Evolutionary conservation across 345 rosid genomes (phyloP).

Genomic region (Brassica napus): DNA sequence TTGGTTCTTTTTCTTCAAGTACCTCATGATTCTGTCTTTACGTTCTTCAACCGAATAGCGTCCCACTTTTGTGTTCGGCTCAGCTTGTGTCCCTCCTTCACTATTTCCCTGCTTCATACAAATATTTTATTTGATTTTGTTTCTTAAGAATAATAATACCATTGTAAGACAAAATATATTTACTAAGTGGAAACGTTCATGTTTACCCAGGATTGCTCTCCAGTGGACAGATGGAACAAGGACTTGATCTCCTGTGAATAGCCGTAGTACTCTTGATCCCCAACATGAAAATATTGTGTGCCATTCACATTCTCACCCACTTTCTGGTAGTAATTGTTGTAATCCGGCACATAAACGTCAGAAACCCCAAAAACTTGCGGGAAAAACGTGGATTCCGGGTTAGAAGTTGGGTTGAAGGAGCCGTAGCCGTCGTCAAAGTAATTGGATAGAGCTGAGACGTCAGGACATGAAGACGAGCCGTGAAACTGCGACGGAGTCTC

Average conservation of each 20-base stretch:
- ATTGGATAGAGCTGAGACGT: slow-evolving; percentile 27
- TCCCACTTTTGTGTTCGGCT: slow-evolving; percentile 55
- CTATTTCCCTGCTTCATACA: slow-evolving; percentile 43
- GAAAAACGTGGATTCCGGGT: slow-evolving; percentile 27
- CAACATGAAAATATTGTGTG: slow-evolving; percentile 36
- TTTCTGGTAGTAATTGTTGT: slow-evolving; percentile 37
- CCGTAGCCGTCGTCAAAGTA: slow-evolving; percentile 28
- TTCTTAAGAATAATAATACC: background rate
- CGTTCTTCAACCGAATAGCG: slow-evolving; percentile 83
- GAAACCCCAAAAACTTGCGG: slow-evolving; percentile 41
- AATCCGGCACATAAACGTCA: slow-evolving; percentile 41
- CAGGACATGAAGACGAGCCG: slow-evolving; percentile 32
- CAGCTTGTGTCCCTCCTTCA: slow-evolving; percentile 47
- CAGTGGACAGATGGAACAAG: slow-evolving; percentile 34
- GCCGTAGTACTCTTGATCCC: slow-evolving; percentile 54
- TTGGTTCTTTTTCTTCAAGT: slow-evolving; percentile 85
- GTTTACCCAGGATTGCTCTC: slow-evolving; percentile 48
- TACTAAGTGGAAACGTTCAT: background rate
- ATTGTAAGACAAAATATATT: background rate
- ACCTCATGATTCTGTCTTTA: slow-evolving; percentile 77
- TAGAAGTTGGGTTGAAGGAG: slow-evolving; percentile 22
- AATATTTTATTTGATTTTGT: background rate
- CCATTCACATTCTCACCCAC: slow-evolving; percentile 27
- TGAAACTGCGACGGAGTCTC: slow-evolving; percentile 41
- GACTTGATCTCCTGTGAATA: slow-evolving; percentile 52